These are phyloP conservation scores for Luffa acutangula DNA, from an alignment of 306 rosid genomes.

Conservation along the genomic window DNA sequence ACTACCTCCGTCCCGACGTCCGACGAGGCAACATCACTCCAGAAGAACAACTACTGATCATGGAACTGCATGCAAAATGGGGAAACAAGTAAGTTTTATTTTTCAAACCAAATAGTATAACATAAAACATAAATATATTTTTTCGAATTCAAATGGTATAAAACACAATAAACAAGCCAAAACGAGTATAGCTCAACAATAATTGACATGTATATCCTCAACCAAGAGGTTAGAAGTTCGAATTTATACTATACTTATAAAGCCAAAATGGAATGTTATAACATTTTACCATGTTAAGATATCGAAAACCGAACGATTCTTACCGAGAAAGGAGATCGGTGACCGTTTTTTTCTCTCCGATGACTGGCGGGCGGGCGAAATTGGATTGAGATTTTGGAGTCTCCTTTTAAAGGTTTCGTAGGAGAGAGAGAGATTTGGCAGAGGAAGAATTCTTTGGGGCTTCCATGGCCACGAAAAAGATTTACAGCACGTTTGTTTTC, in stretches of 20 bases:
- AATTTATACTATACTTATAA: neutral
- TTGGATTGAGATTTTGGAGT: neutral
- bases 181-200: too few relatives aligned
- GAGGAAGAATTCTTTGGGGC: neutral
- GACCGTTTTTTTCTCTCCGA: neutral
- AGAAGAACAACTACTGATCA: slow-evolving; percentile 79
- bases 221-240: too few relatives aligned
- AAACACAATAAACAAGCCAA: too few relatives aligned
- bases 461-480: slow-evolving; percentile 13
- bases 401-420: neutral
- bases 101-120: neutral
- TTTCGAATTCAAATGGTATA: too few relatives aligned
- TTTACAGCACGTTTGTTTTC: neutral
- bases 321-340: neutral
- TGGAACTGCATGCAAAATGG: slow-evolving; percentile 95
- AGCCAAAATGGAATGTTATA: neutral
- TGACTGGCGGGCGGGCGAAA: too few relatives aligned
- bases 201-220: too few relatives aligned
- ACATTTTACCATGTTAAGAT: neutral
- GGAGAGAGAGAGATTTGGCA: neutral
- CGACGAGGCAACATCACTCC: slow-evolving; percentile 90
- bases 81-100: slow-evolving; percentile 67
- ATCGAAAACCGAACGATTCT: neutral
- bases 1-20: slow-evolving; percentile 91
- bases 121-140: too few relatives aligned